phyloP scores from a whole-genome alignment of 495 filamentous ascomycete species.

The Chaetomidium leptoderma region DNA sequence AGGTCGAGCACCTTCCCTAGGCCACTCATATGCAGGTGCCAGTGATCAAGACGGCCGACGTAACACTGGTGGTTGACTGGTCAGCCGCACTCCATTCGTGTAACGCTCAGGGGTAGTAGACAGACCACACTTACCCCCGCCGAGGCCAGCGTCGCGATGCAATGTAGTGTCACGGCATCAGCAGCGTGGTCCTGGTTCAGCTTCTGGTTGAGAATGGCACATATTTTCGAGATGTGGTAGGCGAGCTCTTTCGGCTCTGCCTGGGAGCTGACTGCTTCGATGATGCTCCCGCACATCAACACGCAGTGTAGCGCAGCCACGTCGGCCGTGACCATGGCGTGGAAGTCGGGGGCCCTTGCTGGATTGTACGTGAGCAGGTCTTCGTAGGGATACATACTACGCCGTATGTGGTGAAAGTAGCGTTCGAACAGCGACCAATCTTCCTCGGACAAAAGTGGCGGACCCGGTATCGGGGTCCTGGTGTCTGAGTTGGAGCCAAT shows the following conservation, averaged over 20 bases:
- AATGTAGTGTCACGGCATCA: constrained; percentile 25
- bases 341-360: constrained; percentile 19
- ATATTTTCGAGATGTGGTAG: constrained; percentile 31
- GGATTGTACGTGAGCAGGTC: constrained; percentile 31
- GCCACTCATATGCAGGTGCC: constrained; percentile 33
- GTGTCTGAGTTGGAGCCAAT: neutral
- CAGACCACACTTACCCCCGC: constrained; percentile 23
- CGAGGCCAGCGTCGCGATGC: constrained; percentile 27
- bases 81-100: neutral
- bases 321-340: constrained; percentile 18
- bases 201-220: constrained; percentile 29
- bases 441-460: constrained; percentile 14
- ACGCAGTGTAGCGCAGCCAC: constrained; percentile 26
- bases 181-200: constrained; percentile 20
- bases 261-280: constrained; percentile 12
- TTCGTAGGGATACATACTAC: constrained; percentile 31
- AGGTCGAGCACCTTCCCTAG: constrained; percentile 28
- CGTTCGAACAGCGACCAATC: constrained; percentile 25
- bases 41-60: constrained; percentile 31
- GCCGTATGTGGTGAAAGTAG: constrained; percentile 19
- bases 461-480: neutral
- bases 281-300: constrained; percentile 29
- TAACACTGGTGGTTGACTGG: constrained; percentile 16
- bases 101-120: neutral
- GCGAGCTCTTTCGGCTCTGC: constrained; percentile 19